Evolutionary conservation across 495 filamentous ascomycete species (phyloP).

Genomic region (Talaromyces liani): DNA sequence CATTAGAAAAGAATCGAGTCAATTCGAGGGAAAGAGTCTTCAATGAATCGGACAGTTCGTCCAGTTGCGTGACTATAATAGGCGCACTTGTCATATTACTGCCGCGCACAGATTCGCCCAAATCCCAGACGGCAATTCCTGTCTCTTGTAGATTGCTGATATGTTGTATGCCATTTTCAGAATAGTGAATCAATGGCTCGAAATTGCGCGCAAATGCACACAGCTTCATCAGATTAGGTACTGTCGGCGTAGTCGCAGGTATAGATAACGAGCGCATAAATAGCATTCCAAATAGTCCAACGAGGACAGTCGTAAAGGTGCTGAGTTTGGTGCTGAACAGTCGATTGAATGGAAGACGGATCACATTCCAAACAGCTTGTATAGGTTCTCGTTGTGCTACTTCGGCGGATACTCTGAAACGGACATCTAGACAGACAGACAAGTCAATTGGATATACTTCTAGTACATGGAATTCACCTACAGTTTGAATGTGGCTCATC

Average conservation of each 20-base stretch:
- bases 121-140: constrained; percentile 84
- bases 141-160: constrained; percentile 82
- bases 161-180: constrained; percentile 77
- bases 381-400: constrained; percentile 83
- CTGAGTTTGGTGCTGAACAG: constrained; percentile 52
- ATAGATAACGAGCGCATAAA: constrained; percentile 59
- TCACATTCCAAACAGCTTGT: constrained; percentile 58
- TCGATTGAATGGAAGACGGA: constrained; percentile 47
- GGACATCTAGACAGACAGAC: constrained; percentile 54
- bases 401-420: constrained; percentile 77
- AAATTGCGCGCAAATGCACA: constrained; percentile 81
- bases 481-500: constrained; percentile 31
- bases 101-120: constrained; percentile 78
- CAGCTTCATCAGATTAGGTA: constrained; percentile 84
- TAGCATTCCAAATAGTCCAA: constrained; percentile 50
- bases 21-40: constrained; percentile 75
- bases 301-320: constrained; percentile 51
- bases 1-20: constrained; percentile 82
- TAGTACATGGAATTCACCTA: constrained; percentile 23
- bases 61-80: constrained; percentile 75
- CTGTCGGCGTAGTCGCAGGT: constrained; percentile 56
- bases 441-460: not conserved
- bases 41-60: constrained; percentile 72
- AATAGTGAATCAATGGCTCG: constrained; percentile 87
- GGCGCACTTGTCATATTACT: constrained; percentile 85